These are phyloP conservation scores for Amphicarpaea edgeworthii DNA, from an alignment of 306 rosid genomes.

Conservation along the genomic window DNA sequence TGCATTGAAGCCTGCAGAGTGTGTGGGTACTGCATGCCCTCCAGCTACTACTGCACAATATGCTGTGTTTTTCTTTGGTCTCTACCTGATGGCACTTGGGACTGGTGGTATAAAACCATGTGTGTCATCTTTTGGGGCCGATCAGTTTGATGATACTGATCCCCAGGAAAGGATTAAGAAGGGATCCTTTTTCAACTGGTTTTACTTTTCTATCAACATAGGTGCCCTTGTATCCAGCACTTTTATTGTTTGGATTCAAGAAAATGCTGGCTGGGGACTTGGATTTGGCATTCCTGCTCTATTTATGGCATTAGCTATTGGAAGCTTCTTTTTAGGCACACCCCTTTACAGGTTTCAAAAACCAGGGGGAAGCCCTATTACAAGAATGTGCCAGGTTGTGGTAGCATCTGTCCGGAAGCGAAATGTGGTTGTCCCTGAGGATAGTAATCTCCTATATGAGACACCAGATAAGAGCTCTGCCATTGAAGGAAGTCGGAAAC, in stretches of 20 bases:
- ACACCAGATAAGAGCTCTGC: conserved; percentile 79
- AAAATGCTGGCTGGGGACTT: conserved; percentile 95
- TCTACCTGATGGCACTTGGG: conserved; percentile 95
- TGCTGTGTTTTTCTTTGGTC: conserved; percentile 87
- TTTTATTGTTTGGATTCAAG: conserved; percentile 89
- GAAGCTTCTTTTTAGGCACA: conserved; percentile 87
- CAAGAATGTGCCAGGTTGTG: conserved; percentile 97
- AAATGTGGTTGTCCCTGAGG: conserved; percentile 71
- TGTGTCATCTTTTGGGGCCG: conserved; percentile 94
- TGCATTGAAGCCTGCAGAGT: conserved; percentile 71
- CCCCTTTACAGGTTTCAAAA: conserved; percentile 91
- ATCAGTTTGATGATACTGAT: conserved; percentile 98
- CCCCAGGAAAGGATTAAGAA: conserved; percentile 81
- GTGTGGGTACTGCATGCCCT: conserved; percentile 77
- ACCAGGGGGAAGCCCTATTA: conserved; percentile 96
- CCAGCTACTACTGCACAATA: conserved; percentile 87
- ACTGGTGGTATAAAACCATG: conserved; percentile 98
- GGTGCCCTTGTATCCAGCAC: conserved; percentile 93
- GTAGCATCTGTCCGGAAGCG: conserved; percentile 79
- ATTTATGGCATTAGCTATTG: conserved; percentile 84
- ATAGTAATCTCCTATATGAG: conserved; percentile 79
- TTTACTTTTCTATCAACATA: conserved; percentile 87
- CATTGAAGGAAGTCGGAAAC: conserved; percentile 93
- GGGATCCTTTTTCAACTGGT: conserved; percentile 98
- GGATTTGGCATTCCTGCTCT: conserved; percentile 98